Evolutionary conservation across 176 grass and related monocot genomes (phyloP), one percentile per base, ranked within the genome.

Genomic region (Musa itinerans): DNA sequence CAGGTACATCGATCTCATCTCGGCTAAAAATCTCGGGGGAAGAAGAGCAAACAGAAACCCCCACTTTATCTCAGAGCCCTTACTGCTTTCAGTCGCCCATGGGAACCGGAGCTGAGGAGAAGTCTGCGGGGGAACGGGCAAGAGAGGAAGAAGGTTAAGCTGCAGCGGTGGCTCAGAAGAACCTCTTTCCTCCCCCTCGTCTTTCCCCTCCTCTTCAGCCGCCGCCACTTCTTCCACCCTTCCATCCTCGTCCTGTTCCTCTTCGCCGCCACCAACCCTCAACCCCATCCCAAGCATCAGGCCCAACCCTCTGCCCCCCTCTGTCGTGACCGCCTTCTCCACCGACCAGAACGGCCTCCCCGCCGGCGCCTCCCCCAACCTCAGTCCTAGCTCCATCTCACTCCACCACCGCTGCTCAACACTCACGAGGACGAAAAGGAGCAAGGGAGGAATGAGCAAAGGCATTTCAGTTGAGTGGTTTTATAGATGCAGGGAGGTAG

Each of bases 321-420:
- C 66, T 6, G 8, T 61, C 75, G 21, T 17, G 24, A 25, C 71
- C 59, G 49, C 61, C 61, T 59, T 53, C 58, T 65, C 75, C 9
- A 11, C 11, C 1, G 43, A n/a, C 56, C 21, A 16, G 43, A 53
- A 52, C 5, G 59, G 9, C 61, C 49, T 65, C 14, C 19, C 17
- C 59, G 75, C 49, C 58, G 75, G 49, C 34, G 59, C 34, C 20
- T 77, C 75, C 43, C 75, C 59, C 61, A 77, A 3, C 17, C 75
- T 77, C 61, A 77, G 21, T 10, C 75, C 75, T 61, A 77, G 61
- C 48, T 77, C 75, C 75, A 77, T 77, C 43, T 16, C 34, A 9
- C 21, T 21, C 52, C 22, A 14, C 50, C 19, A 73, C 11, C 8
- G 16, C 16, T 29, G n/a, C 19, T 63, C 3, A 69, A 43, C 16